phyloP scores from a whole-genome alignment of 345 rosid species.

The Citrus medica region DNA sequence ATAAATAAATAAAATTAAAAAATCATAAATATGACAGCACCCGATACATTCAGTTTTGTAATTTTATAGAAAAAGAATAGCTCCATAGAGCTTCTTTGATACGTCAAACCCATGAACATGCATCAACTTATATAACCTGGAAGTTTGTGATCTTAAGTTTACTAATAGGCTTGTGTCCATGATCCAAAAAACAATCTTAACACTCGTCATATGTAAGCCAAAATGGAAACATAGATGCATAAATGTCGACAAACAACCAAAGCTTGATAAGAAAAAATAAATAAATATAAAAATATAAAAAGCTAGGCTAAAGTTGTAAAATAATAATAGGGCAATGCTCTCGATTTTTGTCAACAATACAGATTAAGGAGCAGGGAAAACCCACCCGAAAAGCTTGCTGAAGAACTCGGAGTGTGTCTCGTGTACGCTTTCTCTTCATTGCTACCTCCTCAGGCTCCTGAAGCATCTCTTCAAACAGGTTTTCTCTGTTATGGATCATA shows the following conservation, averaged over 20 bases:
- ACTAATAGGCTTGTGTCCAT: not conserved
- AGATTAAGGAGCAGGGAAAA: conserved; percentile 16
- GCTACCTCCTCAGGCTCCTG: conserved; percentile 98
- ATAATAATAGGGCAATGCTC: not conserved
- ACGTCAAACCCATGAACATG: not conserved
- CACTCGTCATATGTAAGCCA: not conserved
- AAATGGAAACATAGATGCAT: not conserved
- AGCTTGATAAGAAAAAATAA: no score
- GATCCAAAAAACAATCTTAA: not conserved
- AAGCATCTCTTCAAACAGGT: conserved; percentile 96
- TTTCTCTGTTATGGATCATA: conserved; percentile 57
- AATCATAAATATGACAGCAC: not conserved
- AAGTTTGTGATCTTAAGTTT: not conserved
- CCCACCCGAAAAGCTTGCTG: conserved; percentile 92
- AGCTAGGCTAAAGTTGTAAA: not conserved
- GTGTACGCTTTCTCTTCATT: conserved; percentile 72
- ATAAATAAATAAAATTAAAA: not conserved
- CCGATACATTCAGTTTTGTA: not conserved
- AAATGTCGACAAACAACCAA: no score
- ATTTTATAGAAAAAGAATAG: not conserved
- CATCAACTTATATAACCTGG: not conserved
- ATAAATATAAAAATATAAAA: no score
- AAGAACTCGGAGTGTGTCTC: conserved; percentile 81
- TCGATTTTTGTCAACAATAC: not conserved
- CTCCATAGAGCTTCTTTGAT: not conserved